Percentiles rank a stretch among this genome's conserved stretches.
Evolutionary conservation across 2,329 filamentous ascomycete species (phyloP).

Genomic region (Colletotrichum sp.): DNA sequence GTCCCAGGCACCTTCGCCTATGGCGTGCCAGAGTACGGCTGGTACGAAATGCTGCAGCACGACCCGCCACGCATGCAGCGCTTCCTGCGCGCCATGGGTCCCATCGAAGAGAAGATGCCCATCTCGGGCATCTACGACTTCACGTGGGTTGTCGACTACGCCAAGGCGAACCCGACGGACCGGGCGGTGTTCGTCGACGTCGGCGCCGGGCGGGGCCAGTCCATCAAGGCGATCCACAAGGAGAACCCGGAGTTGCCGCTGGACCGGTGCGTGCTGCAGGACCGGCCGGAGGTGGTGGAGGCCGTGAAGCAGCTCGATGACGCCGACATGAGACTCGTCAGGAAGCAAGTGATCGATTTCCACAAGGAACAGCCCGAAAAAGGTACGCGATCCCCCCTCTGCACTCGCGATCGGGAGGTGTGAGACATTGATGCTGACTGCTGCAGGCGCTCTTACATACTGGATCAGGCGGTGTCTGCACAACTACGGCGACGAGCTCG

Average conservation of each 20-base stretch:
- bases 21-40: constrained; percentile 30
- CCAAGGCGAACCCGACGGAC: background rate
- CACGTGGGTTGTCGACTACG: constrained; percentile 28
- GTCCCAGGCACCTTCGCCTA: constrained; percentile 32
- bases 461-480: constrained; percentile 42
- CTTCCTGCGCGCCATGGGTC: constrained; percentile 36
- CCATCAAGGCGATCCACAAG: constrained; percentile 28
- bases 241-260: constrained; percentile 28
- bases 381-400: background rate
- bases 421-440: background rate
- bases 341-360: constrained; percentile 31
- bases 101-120: constrained; percentile 28
- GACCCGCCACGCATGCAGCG: constrained; percentile 27
- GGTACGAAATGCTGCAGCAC: constrained; percentile 36
- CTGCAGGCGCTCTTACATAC: constrained; percentile 38
- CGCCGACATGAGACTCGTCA: constrained; percentile 16
- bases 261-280: constrained; percentile 35
- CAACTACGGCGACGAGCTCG: constrained; percentile 38
- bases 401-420: background rate
- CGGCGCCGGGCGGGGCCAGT: constrained; percentile 34
- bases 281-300: constrained; percentile 33
- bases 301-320: constrained; percentile 24
- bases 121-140: constrained; percentile 35
- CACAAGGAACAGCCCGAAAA: constrained; percentile 27
- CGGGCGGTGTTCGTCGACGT: constrained; percentile 36